A percentile compares a stretch with the other conserved stretches of the same genome.
phyloP scores from a whole-genome alignment of 2,329 filamentous ascomycete species.

The Keithomyces neogunnii region DNA sequence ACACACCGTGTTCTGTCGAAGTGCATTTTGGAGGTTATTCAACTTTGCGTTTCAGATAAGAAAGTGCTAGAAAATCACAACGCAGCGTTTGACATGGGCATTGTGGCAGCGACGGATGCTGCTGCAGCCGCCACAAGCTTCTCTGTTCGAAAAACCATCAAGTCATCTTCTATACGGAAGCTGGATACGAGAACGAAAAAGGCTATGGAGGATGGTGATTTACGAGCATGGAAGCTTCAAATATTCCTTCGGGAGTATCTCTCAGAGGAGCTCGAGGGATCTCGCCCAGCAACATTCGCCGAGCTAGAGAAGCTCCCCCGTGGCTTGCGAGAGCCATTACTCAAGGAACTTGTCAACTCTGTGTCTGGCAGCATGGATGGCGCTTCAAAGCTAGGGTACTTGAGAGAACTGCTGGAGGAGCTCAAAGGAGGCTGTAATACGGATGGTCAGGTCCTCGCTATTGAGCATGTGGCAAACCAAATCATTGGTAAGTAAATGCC shows the following conservation, averaged over 20 bases:
- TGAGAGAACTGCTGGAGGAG: slow-evolving; percentile 27
- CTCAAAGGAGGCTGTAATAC: slow-evolving; percentile 21
- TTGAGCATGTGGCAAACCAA: slow-evolving; percentile 32
- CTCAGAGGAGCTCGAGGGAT: slow-evolving; percentile 19
- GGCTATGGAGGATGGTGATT: slow-evolving; percentile 24
- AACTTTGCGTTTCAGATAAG: slow-evolving; percentile 20
- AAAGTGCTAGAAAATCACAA: slow-evolving; percentile 18
- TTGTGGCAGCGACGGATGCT: slow-evolving; percentile 26
- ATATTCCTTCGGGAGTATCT: slow-evolving; percentile 33
- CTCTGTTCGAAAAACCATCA: slow-evolving; percentile 14
- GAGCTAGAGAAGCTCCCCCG: slow-evolving; percentile 18
- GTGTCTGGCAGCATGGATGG: slow-evolving; percentile 24
- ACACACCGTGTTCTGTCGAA: slow-evolving; percentile 19
- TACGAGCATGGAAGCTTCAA: slow-evolving; percentile 37
- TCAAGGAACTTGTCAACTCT: slow-evolving; percentile 22
- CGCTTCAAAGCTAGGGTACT: slow-evolving; percentile 26
- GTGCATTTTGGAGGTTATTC: slow-evolving; percentile 16
- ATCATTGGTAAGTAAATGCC: slow-evolving; percentile 25
- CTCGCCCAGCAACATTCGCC: slow-evolving; percentile 26
- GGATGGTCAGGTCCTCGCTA: slow-evolving; percentile 34
- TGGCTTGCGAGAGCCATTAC: slow-evolving; percentile 21
- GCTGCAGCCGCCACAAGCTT: slow-evolving; percentile 14
- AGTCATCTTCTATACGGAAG: slow-evolving; percentile 23
- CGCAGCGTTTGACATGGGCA: slow-evolving; percentile 14
- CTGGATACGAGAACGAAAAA: slow-evolving; percentile 26